A percentile compares a stretch with the other conserved stretches of the same genome.
These are phyloP conservation scores for Pilaira anomala DNA, from an alignment of 192 early-diverging fungal genomes.

Conservation along the genomic window DNA sequence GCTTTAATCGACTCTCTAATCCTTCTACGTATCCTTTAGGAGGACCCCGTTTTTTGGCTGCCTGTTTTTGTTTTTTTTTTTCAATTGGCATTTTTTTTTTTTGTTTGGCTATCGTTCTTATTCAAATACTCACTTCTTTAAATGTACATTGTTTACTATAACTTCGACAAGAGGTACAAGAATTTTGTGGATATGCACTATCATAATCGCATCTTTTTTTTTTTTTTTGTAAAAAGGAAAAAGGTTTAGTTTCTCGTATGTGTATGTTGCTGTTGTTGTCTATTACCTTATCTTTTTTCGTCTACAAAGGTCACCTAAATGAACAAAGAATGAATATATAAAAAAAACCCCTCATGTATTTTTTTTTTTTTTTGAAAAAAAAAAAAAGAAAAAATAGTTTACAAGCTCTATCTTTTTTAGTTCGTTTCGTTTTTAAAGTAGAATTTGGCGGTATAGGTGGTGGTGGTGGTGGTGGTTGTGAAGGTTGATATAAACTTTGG, in stretches of 20 bases:
- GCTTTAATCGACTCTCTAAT: slow-evolving; percentile 28
- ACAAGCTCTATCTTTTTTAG: slow-evolving; percentile 13
- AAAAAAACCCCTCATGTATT: too few relatives aligned
- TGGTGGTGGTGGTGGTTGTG: too few relatives aligned
- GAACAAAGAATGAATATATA: too few relatives aligned
- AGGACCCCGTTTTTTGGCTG: slow-evolving; percentile 33
- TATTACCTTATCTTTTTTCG: slow-evolving; percentile 36
- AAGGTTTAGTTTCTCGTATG: background rate
- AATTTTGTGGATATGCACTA: background rate
- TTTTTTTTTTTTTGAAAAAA: background rate
- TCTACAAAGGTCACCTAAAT: slow-evolving; percentile 33
- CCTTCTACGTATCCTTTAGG: slow-evolving; percentile 32
- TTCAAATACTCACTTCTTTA: slow-evolving; percentile 32
- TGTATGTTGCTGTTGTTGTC: background rate
- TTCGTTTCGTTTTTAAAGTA: too few relatives aligned
- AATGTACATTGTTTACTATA: slow-evolving; percentile 29
- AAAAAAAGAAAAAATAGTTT: background rate
- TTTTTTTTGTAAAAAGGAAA: background rate
- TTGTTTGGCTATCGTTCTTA: background rate
- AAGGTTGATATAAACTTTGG: too few relatives aligned
- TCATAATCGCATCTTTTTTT: slow-evolving; percentile 32
- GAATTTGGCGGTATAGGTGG: too few relatives aligned
- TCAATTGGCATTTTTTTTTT: background rate
- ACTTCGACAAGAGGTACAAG: slow-evolving; percentile 25
- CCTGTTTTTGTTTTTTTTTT: slow-evolving; percentile 4